These are phyloP conservation scores for Cladophialophora psammophila DNA, from an alignment of 2,329 filamentous ascomycete genomes.

Conservation along the genomic window DNA sequence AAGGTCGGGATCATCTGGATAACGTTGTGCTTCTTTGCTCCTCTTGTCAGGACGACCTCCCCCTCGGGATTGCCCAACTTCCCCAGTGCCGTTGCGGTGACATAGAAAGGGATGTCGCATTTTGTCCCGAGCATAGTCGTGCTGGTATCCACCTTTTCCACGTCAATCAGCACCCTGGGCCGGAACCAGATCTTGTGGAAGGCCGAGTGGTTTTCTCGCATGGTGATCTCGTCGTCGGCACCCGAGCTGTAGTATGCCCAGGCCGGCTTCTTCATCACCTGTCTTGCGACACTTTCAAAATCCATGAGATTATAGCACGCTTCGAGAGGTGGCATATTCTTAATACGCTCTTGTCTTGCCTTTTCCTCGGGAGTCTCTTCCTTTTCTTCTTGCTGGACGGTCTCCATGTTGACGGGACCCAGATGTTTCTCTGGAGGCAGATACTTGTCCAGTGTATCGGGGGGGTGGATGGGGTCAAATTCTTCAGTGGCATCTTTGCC, in stretches of 20 bases:
- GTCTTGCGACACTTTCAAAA: constrained; percentile 90
- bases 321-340: constrained; percentile 77
- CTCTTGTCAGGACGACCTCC: constrained; percentile 87
- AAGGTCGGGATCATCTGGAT: constrained; percentile 99
- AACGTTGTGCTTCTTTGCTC: constrained; percentile 83
- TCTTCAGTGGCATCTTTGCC: constrained; percentile 93
- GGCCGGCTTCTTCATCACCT: constrained; percentile 92
- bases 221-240: constrained; percentile 89
- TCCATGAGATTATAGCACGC: constrained; percentile 95
- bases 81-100: constrained; percentile 93
- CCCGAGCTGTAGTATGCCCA: constrained; percentile 99
- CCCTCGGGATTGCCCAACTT: constrained; percentile 92
- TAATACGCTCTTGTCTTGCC: constrained; percentile 75
- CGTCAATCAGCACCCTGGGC: constrained; percentile 85
- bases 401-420: constrained; percentile 87
- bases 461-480: constrained; percentile 88
- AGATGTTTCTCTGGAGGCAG: constrained; percentile 85
- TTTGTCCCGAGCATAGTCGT: constrained; percentile 95
- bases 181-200: constrained; percentile 99
- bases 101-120: constrained; percentile 87
- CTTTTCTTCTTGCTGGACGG: constrained; percentile 50
- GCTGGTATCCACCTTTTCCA: constrained; percentile 82
- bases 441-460: constrained; percentile 83
- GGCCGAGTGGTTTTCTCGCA: constrained; percentile 93
- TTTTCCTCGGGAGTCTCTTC: constrained; percentile 74